Conservation (phyloP, 2,329 filamentous ascomycete species). For the Botrytis cinerea region DNA sequence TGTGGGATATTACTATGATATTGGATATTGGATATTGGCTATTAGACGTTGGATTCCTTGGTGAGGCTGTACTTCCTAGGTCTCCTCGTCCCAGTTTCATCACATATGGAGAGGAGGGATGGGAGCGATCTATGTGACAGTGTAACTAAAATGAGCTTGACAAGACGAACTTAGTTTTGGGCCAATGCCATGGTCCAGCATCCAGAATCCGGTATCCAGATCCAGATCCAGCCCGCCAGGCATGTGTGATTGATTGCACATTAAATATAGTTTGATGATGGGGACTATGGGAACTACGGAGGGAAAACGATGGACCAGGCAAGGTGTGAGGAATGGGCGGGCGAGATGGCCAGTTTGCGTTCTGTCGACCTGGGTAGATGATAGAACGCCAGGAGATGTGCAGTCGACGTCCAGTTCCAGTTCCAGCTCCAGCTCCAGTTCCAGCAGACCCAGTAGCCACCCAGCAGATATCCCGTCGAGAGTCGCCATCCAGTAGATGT, state of each 20-base stretch:
- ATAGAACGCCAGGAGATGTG: background rate
- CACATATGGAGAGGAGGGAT: background rate
- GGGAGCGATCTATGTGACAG: too few species aligned
- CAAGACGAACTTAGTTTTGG: background rate
- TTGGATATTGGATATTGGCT: background rate
- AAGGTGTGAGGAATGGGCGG: background rate
- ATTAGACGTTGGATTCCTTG: background rate
- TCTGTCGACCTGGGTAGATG: background rate
- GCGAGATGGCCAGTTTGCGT: too few species aligned
- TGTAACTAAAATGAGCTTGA: background rate
- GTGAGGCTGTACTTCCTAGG: background rate
- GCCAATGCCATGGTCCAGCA: background rate
- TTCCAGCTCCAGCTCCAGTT: too few species aligned
- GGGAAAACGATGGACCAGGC: background rate
- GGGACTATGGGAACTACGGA: background rate
- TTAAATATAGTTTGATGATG: background rate
- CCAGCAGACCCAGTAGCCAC: too few species aligned
- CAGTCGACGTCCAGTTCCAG: too few species aligned
- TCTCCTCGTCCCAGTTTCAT: background rate
- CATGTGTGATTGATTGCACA: background rate
- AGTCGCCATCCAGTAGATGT: background rate
- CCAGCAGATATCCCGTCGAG: too few species aligned
- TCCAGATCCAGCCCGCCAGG: background rate
- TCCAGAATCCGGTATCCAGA: background rate
- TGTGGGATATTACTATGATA: constrained; percentile 9